Evolutionary conservation across 208 protist species (phyloP).

Genomic region (Crithidia acanthocephali): DNA sequence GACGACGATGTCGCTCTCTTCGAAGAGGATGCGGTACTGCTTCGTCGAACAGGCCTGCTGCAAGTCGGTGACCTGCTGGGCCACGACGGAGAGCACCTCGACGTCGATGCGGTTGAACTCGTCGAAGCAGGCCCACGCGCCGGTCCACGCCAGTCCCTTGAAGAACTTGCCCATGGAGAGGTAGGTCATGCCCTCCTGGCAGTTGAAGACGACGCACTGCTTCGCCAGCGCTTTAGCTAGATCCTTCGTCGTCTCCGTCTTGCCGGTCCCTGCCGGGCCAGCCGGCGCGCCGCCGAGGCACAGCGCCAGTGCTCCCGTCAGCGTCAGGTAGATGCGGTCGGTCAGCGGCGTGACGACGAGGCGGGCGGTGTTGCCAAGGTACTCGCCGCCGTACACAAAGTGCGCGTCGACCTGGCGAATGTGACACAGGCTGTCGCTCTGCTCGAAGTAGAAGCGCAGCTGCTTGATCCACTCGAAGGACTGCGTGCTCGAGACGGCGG

Average conservation of each 20-base stretch:
- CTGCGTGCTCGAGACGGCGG: slow-evolving; percentile 55
- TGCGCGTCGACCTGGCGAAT: slow-evolving; percentile 95
- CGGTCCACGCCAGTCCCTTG: slow-evolving; percentile 96
- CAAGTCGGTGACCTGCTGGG: slow-evolving; percentile 96
- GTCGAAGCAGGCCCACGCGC: slow-evolving; percentile 99
- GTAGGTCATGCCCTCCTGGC: slow-evolving; percentile 96
- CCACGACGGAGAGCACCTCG: slow-evolving; percentile 97
- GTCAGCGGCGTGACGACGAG: slow-evolving; percentile 98
- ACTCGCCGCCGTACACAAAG: slow-evolving; percentile 97
- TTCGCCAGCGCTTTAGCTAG: slow-evolving; percentile 97
- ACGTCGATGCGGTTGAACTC: slow-evolving; percentile 99
- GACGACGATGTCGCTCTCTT: slow-evolving; percentile 94
- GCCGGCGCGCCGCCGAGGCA: slow-evolving; percentile 95
- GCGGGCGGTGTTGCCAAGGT: slow-evolving; percentile 97
- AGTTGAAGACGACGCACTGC: slow-evolving; percentile 99
- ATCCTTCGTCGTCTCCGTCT: slow-evolving; percentile 99
- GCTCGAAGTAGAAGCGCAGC: slow-evolving; percentile 97
- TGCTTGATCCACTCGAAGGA: slow-evolving; percentile 98
- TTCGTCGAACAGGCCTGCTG: slow-evolving; percentile 94
- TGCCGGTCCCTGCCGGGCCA: slow-evolving; percentile 97
- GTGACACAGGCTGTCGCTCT: slow-evolving; percentile 75
- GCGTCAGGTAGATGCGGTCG: slow-evolving; percentile 97
- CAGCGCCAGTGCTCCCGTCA: slow-evolving; percentile 94
- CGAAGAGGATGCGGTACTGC: slow-evolving; percentile 95
- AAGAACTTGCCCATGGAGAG: slow-evolving; percentile 98